Percentiles rank a stretch among this genome's conserved stretches.
Conservation (phyloP, 1,284 basidiomycete genomes). For the Cryptococcus sp. region DNA sequence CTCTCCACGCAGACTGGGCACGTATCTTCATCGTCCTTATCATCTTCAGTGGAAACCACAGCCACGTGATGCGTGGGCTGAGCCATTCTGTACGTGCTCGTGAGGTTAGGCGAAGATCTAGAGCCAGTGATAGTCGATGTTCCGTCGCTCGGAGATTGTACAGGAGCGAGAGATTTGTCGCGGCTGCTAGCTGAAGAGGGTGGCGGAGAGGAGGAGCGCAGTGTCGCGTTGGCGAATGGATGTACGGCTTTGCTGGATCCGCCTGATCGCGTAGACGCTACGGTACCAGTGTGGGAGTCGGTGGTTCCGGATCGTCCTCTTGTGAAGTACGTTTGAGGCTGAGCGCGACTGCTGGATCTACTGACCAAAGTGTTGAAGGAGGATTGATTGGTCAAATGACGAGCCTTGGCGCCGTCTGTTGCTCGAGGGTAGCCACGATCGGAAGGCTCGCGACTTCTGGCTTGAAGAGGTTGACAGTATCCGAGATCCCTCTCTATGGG, state of each 20-base stretch:
- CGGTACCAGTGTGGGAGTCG: conserved; percentile 24
- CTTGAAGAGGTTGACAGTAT: conserved; percentile 6
- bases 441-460: neutral
- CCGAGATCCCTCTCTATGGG: neutral
- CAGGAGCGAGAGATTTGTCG: conserved; percentile 3
- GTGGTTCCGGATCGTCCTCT: conserved; percentile 12
- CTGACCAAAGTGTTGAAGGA: conserved; percentile 19
- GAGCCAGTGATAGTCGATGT: conserved; percentile 6
- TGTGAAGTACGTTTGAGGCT: conserved; percentile 7
- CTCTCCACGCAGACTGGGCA: conserved; percentile 54
- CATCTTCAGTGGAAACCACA: conserved; percentile 41
- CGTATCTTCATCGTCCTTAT: conserved; percentile 41
- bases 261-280: conserved; percentile 25
- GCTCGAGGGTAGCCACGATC: neutral
- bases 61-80: conserved; percentile 42
- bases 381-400: neutral
- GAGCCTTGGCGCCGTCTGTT: neutral
- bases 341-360: conserved; percentile 3
- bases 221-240: conserved; percentile 40
- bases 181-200: conserved; percentile 5
- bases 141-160: neutral
- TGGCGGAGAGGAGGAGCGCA: conserved; percentile 24
- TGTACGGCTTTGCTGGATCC: conserved; percentile 29
- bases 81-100: conserved; percentile 22
- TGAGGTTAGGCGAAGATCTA: conserved; percentile 33